Evolutionary conservation across 1,284 basidiomycete species (phyloP), one percentile per base, ranked within the genome.

Genomic region (Sanghuangporus baumii): DNA sequence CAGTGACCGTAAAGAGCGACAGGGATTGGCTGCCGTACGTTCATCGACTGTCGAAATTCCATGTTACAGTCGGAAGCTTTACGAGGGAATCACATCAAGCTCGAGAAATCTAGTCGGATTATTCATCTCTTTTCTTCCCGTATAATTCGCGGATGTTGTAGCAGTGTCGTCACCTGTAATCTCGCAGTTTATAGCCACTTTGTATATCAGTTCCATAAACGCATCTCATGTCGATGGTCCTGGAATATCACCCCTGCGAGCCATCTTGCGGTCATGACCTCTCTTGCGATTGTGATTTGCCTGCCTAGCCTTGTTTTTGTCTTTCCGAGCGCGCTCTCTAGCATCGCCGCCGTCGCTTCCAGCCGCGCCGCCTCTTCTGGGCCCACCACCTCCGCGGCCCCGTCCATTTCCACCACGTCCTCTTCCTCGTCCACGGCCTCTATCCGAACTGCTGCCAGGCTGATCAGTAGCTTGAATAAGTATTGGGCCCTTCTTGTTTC

Each of bases 191-290:
- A 4, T 8, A 52, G 36, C 4, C 47, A 26, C 2, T 26, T 11
- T 50, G 23, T 26, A 50, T 0, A 12, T 11, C 3, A 23, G 20
- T 52, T 52, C n/a, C 16, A 18, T 14, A 7, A 18, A 54, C 1
- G 6, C 52, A 7, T 36, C 11, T 61, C 23, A 59, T 18, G 20
- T 55, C 26, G 62, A 59, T n/a, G 62, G 62, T 16, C 62, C 62
- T 0, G 50, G 62, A 14, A 60, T 50, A 6, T 38, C 62, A 26
- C 62, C 62, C 23, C 55, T 79, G 64, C 78, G 79, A 0, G 82
- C 79, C 86, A 91, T 83, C 75, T 92, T 92, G 73, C 86, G 89
- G 69, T 91, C 89, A 67, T 88, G 86, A 0, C 87, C 89, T 55
- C 85, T 74, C 71, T 86, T 89, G 23, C 89, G 78, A 67, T 84